These are phyloP conservation scores for Lodderomyces jiufengensis DNA, from an alignment of 1,139 yeast genomes.

Conservation along the genomic window DNA sequence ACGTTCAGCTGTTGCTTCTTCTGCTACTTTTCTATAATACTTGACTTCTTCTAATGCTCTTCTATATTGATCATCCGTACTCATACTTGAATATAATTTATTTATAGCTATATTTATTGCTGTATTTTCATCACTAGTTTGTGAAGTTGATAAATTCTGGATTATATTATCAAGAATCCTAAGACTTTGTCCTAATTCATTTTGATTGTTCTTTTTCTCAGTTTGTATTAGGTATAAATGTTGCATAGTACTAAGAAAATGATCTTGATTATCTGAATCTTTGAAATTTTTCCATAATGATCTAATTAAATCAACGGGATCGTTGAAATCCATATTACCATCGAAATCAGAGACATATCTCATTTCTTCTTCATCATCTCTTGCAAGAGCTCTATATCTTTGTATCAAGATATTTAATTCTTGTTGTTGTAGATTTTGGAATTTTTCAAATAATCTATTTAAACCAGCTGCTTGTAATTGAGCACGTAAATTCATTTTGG, in stretches of 20 bases:
- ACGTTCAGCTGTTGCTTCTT: slow-evolving; percentile 81
- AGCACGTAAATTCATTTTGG: slow-evolving; percentile 72
- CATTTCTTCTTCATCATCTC: slow-evolving; percentile 67
- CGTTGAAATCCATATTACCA: slow-evolving; percentile 60
- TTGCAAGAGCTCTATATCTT: slow-evolving; percentile 62
- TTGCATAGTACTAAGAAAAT: slow-evolving; percentile 75
- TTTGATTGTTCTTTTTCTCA: slow-evolving; percentile 48
- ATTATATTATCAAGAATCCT: slow-evolving; percentile 80
- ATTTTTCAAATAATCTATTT: slow-evolving; percentile 55
- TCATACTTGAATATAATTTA: slow-evolving; percentile 69
- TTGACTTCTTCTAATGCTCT: slow-evolving; percentile 74
- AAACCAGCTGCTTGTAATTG: slow-evolving; percentile 78
- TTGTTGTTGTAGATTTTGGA: slow-evolving; percentile 61
- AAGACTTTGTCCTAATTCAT: slow-evolving; percentile 61
- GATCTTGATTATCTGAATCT: slow-evolving; percentile 69
- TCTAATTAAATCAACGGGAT: slow-evolving; percentile 69
- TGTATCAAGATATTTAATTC: slow-evolving; percentile 63
- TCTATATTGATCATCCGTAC: slow-evolving; percentile 87
- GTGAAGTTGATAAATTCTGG: slow-evolving; percentile 70
- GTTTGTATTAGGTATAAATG: slow-evolving; percentile 74
- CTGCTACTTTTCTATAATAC: slow-evolving; percentile 61
- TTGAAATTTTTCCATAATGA: slow-evolving; percentile 70
- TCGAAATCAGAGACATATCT: slow-evolving; percentile 58
- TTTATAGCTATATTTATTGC: slow-evolving; percentile 84
- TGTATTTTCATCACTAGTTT: slow-evolving; percentile 64